Evolutionary conservation across 1,284 basidiomycete genomes (phyloP).

Genomic region (Athelia sp.): DNA sequence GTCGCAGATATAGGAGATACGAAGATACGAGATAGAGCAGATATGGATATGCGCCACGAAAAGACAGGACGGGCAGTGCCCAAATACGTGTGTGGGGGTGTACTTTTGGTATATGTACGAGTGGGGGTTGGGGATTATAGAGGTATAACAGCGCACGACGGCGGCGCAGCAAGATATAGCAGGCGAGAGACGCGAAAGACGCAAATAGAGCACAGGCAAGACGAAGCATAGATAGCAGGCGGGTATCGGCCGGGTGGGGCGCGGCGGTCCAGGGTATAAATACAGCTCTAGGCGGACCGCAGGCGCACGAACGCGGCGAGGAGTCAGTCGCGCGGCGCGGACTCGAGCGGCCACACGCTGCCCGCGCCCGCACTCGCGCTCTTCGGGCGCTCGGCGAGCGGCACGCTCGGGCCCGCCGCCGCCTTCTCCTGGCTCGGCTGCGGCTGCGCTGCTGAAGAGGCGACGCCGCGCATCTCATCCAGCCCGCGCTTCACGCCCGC

Average conservation of each 20-base stretch:
- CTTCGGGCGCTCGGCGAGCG: neutral
- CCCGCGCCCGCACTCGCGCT: neutral
- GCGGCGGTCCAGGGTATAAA: too few relatives aligned
- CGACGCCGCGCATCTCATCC: slow-evolving; percentile 55
- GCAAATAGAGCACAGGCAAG: neutral
- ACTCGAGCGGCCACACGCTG: neutral
- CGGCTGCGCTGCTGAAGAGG: slow-evolving; percentile 7
- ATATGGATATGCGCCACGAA: too few relatives aligned
- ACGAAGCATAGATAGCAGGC: neutral
- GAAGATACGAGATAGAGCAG: too few relatives aligned
- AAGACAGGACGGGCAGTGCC: too few relatives aligned
- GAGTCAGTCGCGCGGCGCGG: neutral
- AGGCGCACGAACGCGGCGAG: neutral
- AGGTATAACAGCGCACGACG: neutral
- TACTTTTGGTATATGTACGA: too few relatives aligned
- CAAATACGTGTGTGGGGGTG: too few relatives aligned
- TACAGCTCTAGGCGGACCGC: neutral
- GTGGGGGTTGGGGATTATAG: too few relatives aligned
- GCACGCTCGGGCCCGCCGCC: neutral
- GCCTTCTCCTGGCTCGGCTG: slow-evolving; percentile 14
- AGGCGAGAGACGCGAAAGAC: neutral
- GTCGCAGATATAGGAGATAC: too few relatives aligned
- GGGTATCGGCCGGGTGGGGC: too few relatives aligned
- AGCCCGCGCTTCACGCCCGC: slow-evolving; percentile 62
- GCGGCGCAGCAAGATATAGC: neutral